A percentile compares a stretch with the other conserved stretches of the same genome.
These are phyloP conservation scores for Citrus sp. DNA, from an alignment of 345 rosid species.

Conservation along the genomic window DNA sequence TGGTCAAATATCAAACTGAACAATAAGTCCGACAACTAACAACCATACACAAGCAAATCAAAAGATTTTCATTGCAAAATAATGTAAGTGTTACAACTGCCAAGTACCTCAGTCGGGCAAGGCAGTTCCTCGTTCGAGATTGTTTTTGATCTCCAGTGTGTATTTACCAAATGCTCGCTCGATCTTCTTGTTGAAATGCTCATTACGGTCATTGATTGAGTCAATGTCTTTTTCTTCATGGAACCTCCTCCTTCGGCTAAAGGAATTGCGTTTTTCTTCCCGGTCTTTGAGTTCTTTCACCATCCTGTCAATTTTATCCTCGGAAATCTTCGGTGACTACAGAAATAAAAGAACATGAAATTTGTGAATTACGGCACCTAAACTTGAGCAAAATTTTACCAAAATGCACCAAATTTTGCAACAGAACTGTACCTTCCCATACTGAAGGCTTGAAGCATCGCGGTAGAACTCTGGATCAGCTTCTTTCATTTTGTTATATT, in stretches of 20 bases:
- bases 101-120: constrained; percentile 73
- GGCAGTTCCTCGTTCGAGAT: constrained; percentile 97
- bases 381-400: background rate
- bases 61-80: background rate
- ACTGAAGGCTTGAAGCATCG: constrained; percentile 86
- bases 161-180: constrained; percentile 95
- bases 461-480: constrained; percentile 98
- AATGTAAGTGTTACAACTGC: background rate
- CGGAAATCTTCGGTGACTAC: constrained; percentile 75
- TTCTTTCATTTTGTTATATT: constrained; percentile 93
- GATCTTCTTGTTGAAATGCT: constrained; percentile 99
- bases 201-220: constrained; percentile 97
- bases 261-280: constrained; percentile 70
- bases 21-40: background rate
- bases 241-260: constrained; percentile 89
- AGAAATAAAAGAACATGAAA: constrained; percentile 9
- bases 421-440: constrained; percentile 65
- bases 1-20: background rate
- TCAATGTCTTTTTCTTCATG: constrained; percentile 93
- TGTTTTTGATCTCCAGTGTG: constrained; percentile 94
- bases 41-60: background rate
- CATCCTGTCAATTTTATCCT: constrained; percentile 85
- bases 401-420: constrained; percentile 3
- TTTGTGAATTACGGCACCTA: background rate
- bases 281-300: constrained; percentile 76